Evolutionary conservation across 768 basidiomycete species (phyloP).

Genomic region (Naganishia kalamii): DNA sequence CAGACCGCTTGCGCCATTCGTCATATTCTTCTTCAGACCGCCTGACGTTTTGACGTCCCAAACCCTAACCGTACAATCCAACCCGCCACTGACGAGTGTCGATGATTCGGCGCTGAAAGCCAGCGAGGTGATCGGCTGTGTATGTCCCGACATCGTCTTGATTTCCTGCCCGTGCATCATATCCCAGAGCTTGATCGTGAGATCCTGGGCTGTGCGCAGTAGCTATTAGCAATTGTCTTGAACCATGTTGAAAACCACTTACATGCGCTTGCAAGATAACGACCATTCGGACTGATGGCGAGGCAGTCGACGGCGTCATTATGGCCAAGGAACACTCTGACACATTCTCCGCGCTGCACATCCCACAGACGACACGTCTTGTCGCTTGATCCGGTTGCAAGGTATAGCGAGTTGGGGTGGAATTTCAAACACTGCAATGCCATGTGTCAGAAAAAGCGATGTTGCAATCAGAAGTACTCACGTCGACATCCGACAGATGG

Average conservation of each 20-base stretch:
- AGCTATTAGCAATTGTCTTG: not conserved
- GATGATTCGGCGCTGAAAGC: constrained; percentile 88
- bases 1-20: constrained; percentile 11
- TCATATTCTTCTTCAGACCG: not conserved
- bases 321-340: constrained; percentile 93
- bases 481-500: constrained; percentile 93
- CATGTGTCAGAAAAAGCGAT: not conserved
- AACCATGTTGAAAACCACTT: constrained; percentile 20
- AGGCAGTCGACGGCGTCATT: constrained; percentile 78
- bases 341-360: constrained; percentile 87
- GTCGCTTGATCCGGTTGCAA: constrained; percentile 94
- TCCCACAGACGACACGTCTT: constrained; percentile 97
- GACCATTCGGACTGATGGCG: constrained; percentile 87
- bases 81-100: constrained; percentile 78
- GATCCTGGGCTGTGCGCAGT: constrained; percentile 63
- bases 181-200: constrained; percentile 94
- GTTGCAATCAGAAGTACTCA: constrained; percentile 50
- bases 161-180: constrained; percentile 86
- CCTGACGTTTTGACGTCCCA: constrained; percentile 78
- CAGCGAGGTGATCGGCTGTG: constrained; percentile 78
- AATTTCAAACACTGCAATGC: constrained; percentile 76
- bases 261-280: constrained; percentile 87
- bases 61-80: constrained; percentile 95
- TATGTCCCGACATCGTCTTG: constrained; percentile 95
- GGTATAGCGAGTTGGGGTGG: constrained; percentile 94